Percentiles rank a stretch among this genome's conserved stretches.
These are phyloP conservation scores for Serendipita sp. DNA, from an alignment of 768 basidiomycete genomes.

Conservation along the genomic window DNA sequence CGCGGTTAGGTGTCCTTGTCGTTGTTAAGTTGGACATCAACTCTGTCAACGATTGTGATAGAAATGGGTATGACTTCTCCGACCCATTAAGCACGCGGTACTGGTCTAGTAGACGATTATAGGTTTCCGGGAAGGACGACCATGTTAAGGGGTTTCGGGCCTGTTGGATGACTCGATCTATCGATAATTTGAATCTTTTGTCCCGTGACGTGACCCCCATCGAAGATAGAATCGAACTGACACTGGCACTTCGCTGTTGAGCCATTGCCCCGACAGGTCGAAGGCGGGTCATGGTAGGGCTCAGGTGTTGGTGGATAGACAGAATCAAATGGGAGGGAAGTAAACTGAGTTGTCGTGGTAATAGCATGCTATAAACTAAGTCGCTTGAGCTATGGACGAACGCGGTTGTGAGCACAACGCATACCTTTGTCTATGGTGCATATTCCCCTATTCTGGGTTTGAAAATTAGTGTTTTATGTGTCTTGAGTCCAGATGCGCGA, in stretches of 20 bases:
- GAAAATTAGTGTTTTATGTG: too few species aligned
- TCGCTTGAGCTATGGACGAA: too few species aligned
- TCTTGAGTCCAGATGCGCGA: too few species aligned
- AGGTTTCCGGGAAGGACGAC: not conserved
- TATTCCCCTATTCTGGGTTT: too few species aligned
- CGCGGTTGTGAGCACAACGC: too few species aligned
- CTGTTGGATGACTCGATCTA: not conserved
- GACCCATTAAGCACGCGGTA: not conserved
- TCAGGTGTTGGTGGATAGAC: not conserved
- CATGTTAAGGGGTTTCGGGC: not conserved
- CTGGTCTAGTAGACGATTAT: not conserved
- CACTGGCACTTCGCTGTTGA: not conserved
- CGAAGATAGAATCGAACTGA: not conserved
- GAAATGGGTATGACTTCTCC: not conserved
- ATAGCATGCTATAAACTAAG: not conserved
- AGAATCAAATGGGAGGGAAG: conserved; percentile 1
- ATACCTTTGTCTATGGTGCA: too few species aligned
- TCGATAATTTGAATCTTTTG: not conserved
- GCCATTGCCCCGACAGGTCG: not conserved
- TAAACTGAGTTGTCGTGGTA: not conserved
- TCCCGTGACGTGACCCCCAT: not conserved
- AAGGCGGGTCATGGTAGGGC: not conserved
- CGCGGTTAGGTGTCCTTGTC: not conserved
- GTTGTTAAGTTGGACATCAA: not conserved
- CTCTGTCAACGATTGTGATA: not conserved